These are phyloP conservation scores for Dictyostelium capitatum DNA, from an alignment of 78 protist species.

Conservation along the genomic window DNA sequence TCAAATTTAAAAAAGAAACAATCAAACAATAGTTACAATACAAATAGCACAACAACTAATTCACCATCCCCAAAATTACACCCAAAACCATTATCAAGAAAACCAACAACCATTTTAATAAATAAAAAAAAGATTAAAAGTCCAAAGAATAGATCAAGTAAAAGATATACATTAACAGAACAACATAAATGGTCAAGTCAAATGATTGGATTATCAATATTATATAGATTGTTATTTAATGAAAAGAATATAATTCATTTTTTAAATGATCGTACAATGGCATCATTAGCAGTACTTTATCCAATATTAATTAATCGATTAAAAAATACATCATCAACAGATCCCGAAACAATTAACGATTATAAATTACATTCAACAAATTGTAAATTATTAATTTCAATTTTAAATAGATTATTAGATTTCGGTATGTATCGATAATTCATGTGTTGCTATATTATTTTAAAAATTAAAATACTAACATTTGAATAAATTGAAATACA, in stretches of 20 bases:
- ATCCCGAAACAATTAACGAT: not conserved
- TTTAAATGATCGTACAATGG: not conserved
- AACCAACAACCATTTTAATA: not conserved
- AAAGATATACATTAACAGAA: not conserved
- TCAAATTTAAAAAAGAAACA: not conserved
- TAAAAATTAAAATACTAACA: not conserved
- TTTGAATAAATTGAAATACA: not conserved
- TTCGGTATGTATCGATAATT: conserved; percentile 53
- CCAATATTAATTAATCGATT: not conserved
- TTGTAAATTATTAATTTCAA: conserved; percentile 19
- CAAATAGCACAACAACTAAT: not conserved
- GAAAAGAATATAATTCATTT: conserved; percentile 48
- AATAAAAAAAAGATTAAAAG: not conserved
- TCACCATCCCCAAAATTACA: not conserved
- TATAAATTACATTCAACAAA: not conserved
- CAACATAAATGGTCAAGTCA: conserved; percentile 25
- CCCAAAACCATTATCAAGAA: not conserved
- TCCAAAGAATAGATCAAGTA: conserved; percentile 7
- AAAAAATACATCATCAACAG: not conserved
- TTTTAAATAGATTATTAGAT: conserved; percentile 41
- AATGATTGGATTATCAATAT: conserved; percentile 31
- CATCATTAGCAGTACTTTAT: not conserved
- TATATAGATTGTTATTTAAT: conserved; percentile 56
- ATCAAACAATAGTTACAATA: not conserved
- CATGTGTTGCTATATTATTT: too few species aligned